These are phyloP conservation scores for Coccomyxa sp. DNA, from an alignment of 139 green algal genomes.

Conservation along the genomic window DNA sequence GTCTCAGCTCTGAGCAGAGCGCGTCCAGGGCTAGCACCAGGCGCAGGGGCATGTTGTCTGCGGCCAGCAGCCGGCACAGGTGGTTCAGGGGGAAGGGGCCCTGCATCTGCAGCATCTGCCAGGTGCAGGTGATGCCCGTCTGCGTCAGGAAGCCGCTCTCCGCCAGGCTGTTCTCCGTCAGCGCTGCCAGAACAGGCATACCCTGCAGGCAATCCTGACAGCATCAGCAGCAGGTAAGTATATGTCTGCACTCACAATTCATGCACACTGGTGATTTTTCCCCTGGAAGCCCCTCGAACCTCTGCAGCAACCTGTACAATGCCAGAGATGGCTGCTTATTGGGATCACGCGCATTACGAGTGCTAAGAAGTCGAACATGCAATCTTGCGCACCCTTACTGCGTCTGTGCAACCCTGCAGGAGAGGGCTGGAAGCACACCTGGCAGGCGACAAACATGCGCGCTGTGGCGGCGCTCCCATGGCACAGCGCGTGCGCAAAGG, in stretches of 20 bases:
- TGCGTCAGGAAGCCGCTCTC: constrained; percentile 28
- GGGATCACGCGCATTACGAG: too few species aligned
- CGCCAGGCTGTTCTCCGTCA: constrained; percentile 38
- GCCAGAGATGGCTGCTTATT: too few species aligned
- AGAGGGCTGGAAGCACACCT: too few species aligned
- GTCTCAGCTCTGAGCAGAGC: background rate
- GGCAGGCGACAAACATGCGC: constrained; percentile 71
- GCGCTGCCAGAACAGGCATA: constrained; percentile 42
- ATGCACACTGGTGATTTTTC: too few species aligned
- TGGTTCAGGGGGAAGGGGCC: constrained; percentile 38
- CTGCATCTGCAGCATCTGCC: constrained; percentile 48
- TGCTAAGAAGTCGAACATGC: too few species aligned
- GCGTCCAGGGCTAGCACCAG: constrained; percentile 14
- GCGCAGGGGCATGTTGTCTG: constrained; percentile 7
- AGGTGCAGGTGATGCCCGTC: constrained; percentile 47
- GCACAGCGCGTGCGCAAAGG: constrained; percentile 60
- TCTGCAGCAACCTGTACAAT: too few species aligned
- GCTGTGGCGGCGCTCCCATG: constrained; percentile 30
- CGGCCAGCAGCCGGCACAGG: constrained; percentile 42
- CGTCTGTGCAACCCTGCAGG: too few species aligned
- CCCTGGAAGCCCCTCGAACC: too few species aligned
- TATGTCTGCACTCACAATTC: too few species aligned
- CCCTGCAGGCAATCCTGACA: constrained; percentile 18
- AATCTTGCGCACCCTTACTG: too few species aligned
- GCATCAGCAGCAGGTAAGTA: background rate